A percentile compares a stretch with the other conserved stretches of the same genome.
Evolutionary conservation across 345 rosid genomes (phyloP).

Genomic region (Lenwebbia sp.): DNA sequence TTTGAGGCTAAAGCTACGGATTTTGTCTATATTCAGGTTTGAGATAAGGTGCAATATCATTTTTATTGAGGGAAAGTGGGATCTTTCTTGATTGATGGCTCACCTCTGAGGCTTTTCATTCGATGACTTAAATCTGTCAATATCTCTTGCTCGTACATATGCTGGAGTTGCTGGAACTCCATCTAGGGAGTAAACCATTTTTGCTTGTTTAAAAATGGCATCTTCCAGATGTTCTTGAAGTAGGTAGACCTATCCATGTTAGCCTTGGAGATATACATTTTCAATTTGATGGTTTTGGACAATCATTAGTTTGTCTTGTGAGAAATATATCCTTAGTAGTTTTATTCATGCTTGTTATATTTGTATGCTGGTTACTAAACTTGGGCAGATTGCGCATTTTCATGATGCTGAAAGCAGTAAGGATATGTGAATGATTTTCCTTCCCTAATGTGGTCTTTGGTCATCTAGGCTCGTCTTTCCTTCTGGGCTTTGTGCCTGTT

Average conservation of each 20-base stretch:
- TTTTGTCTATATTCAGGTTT: background rate
- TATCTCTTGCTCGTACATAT: background rate
- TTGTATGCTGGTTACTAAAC: background rate
- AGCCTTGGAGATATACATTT: background rate
- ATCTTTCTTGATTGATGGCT: background rate
- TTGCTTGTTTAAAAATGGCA: background rate
- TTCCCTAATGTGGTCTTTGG: background rate
- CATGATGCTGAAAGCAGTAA: background rate
- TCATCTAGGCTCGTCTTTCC: background rate
- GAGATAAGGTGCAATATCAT: background rate
- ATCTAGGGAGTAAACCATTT: background rate
- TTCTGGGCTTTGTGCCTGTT: background rate
- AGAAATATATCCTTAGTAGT: background rate
- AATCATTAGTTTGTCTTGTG: background rate
- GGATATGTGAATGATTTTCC: background rate
- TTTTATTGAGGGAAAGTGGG: background rate
- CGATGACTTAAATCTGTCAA: background rate
- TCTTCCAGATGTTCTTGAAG: background rate
- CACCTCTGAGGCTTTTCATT: background rate
- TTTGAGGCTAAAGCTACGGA: background rate
- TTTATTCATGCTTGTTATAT: background rate
- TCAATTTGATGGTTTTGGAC: background rate
- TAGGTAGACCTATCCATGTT: background rate
- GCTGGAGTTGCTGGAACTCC: background rate
- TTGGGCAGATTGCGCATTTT: background rate